Conservation (phyloP, 1,139 yeast species). For the Wickerhamiella infanticola region DNA sequence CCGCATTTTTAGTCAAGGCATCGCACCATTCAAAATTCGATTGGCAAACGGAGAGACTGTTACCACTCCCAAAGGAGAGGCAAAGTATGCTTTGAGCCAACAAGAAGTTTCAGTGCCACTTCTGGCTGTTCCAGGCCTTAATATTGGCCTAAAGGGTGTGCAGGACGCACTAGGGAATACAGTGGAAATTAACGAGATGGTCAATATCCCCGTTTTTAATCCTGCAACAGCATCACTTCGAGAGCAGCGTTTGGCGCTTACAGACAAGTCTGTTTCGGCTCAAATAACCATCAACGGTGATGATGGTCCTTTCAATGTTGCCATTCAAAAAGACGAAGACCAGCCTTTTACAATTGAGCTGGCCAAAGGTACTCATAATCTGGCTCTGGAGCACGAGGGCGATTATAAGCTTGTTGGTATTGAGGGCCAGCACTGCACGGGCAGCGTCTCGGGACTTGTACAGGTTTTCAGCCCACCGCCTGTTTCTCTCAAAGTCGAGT, state of each 20-base stretch:
- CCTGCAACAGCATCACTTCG: not conserved
- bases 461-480: constrained; percentile 32
- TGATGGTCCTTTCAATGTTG: constrained; percentile 23
- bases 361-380: not conserved
- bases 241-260: constrained; percentile 1
- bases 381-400: constrained; percentile 36
- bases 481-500: constrained; percentile 29
- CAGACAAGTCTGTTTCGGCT: constrained; percentile 2
- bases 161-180: constrained; percentile 6
- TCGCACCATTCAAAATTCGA: constrained; percentile 10
- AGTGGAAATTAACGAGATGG: not conserved
- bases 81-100: not conserved
- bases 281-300: constrained; percentile 14
- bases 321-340: constrained; percentile 3
- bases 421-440: constrained; percentile 47
- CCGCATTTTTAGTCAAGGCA: constrained; percentile 8
- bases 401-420: constrained; percentile 39
- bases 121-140: not conserved
- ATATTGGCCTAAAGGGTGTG: constrained; percentile 2
- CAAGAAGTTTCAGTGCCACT: not conserved
- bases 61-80: not conserved
- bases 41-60: constrained; percentile 7
- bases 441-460: constrained; percentile 35
- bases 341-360: not conserved
- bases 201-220: not conserved